Conservation (phyloP, 139 green algal genomes). For the Diplosphaera chodatii region DNA sequence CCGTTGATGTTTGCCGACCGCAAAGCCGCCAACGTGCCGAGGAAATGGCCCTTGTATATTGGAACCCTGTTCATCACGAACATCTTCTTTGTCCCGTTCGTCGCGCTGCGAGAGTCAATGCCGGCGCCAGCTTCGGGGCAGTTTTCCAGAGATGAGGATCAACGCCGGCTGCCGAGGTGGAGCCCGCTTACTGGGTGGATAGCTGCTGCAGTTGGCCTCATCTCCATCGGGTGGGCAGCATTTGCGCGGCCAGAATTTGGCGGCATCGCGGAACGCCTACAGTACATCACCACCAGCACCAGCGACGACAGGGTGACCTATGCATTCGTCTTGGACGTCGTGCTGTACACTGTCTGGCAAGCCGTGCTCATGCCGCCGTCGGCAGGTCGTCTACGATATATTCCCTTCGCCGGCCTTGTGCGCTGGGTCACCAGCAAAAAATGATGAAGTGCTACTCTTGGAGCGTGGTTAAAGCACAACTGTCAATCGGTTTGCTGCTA, state of each 20-base stretch:
- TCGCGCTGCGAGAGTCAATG: constrained; percentile 49
- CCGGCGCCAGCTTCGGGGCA: too few relatives aligned
- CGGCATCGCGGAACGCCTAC: constrained; percentile 38
- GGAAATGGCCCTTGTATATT: constrained; percentile 37
- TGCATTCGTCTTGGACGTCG: constrained; percentile 72
- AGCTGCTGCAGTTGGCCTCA: constrained; percentile 33
- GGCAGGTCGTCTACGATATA: constrained; percentile 30
- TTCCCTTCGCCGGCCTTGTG: constrained; percentile 74
- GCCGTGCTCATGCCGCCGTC: constrained; percentile 51
- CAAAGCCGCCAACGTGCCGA: constrained; percentile 32
- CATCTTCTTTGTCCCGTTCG: constrained; percentile 73
- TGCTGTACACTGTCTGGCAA: constrained; percentile 75
- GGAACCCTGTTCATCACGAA: constrained; percentile 80
- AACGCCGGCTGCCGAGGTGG: too few relatives aligned
- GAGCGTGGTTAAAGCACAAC: too few relatives aligned
- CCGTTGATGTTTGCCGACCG: constrained; percentile 48
- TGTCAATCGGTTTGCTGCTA: too few relatives aligned
- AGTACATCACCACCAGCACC: constrained; percentile 14
- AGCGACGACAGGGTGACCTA: constrained; percentile 51
- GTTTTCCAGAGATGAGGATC: too few relatives aligned
- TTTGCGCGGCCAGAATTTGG: constrained; percentile 61
- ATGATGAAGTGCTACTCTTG: background rate
- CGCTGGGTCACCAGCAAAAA: constrained; percentile 39
- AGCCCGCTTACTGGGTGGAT: constrained; percentile 18
- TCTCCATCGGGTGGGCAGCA: constrained; percentile 59